Conservation (phyloP, 2,329 filamentous ascomycete species). For the Hypomyces rosellus region DNA sequence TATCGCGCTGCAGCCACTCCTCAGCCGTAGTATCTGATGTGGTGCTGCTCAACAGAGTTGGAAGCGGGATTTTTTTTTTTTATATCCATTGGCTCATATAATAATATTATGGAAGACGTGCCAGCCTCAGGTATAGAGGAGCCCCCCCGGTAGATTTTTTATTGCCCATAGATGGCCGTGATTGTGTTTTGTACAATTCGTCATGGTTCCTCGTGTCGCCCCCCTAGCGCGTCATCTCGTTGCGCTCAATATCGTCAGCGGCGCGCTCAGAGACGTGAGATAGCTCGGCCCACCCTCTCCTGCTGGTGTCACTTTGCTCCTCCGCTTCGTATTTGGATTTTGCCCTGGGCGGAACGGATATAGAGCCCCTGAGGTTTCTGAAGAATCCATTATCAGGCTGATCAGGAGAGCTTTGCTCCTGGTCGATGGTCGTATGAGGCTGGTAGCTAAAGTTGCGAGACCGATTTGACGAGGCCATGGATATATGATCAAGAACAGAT, state of each 20-base stretch:
- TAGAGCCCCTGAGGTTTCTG: neutral
- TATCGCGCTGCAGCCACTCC: too few relatives aligned
- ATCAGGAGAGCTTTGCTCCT: neutral
- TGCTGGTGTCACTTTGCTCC: neutral
- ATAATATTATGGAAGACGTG: too few relatives aligned
- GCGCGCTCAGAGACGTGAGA: neutral
- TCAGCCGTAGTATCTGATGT: too few relatives aligned
- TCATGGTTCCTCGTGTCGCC: neutral
- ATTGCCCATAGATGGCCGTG: too few relatives aligned
- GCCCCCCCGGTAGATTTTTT: too few relatives aligned
- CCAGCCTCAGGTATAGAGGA: too few relatives aligned
- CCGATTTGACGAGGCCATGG: neutral
- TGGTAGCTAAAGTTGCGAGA: neutral
- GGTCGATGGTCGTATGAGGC: neutral
- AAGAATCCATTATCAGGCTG: neutral
- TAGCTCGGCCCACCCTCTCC: neutral
- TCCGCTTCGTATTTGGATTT: neutral
- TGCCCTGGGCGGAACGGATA: neutral
- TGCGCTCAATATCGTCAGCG: neutral
- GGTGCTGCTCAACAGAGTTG: too few relatives aligned
- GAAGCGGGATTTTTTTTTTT: too few relatives aligned
- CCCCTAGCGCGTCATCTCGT: neutral
- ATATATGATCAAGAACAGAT: constrained; percentile 13
- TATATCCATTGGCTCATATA: too few relatives aligned
- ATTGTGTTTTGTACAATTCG: too few relatives aligned